Conservation (phyloP, 1,284 basidiomycete species). For the Fomitopsis betulina region DNA sequence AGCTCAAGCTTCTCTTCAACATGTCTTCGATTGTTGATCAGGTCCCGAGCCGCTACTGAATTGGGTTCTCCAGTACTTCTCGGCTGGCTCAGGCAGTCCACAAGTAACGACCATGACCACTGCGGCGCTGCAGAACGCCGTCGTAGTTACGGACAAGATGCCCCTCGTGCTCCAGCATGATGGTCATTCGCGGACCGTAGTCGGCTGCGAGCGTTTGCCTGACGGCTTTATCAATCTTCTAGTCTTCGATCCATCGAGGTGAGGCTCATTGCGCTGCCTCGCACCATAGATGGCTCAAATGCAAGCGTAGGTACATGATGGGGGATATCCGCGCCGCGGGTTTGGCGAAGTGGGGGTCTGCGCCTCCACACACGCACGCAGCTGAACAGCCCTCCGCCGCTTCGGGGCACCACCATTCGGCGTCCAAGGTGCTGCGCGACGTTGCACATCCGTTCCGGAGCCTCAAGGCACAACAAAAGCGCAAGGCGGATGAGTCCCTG, state of each 20-base stretch:
- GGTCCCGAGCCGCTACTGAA: conserved; percentile 41
- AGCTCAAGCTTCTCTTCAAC: not conserved
- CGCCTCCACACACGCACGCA: not conserved
- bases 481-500: conserved; percentile 14
- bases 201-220: conserved; percentile 72
- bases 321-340: conserved; percentile 30
- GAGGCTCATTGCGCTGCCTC: not conserved
- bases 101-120: conserved; percentile 32
- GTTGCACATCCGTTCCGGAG: conserved; percentile 18
- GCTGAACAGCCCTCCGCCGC: not conserved
- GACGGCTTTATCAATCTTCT: conserved; percentile 60
- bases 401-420: conserved; percentile 2
- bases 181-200: conserved; percentile 81
- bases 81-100: conserved; percentile 27
- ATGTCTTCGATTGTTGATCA: conserved; percentile 15
- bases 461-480: conserved; percentile 18
- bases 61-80: conserved; percentile 71
- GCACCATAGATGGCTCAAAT: not conserved
- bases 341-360: conserved; percentile 17
- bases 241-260: conserved; percentile 78
- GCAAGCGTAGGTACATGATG: conserved; percentile 15
- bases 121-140: conserved; percentile 43
- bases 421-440: conserved; percentile 15
- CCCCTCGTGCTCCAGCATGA: conserved; percentile 78
- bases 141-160: conserved; percentile 59